Evolutionary conservation across 2,329 filamentous ascomycete genomes (phyloP), one percentile per base, ranked within the genome.

Genomic region (Penicillium sp.): DNA sequence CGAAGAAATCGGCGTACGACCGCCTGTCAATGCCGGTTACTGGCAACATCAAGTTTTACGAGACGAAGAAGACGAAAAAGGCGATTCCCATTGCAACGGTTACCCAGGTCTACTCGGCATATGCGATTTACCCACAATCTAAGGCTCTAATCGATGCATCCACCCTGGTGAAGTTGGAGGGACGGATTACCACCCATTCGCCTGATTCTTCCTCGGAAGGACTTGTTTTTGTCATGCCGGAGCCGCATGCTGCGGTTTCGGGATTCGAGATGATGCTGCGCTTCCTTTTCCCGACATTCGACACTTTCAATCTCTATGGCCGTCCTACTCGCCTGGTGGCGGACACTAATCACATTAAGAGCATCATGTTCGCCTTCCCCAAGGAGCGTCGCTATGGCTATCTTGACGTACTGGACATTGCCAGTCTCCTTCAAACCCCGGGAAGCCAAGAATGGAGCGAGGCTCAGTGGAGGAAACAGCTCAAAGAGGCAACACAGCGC

Each of bases 331-430:
- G 88, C 53, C 76, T 98, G 39, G 83, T 95, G 31, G 88, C 93
- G 3, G 95, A 95, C 64, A 84, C 87, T 0, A 79, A 90, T 39
- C 90, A 97, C 68, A 77, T 87, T 4, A 82, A 88, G 40, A 95
- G 93, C 49, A 77, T 98, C 57, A 98, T 98, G 93, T 98, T 97
- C 68, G 93, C 90, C 6, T 94, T 98, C 84, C 91, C 93, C 0
- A 88, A 87, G 60, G 83, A 93, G 59, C 82, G 84, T 46, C 80
- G 87, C 56, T 95, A 95, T 62, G 90, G 91, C 0, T 97, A 97
- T 62, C 72, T 98, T 24, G 93, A 97, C 62, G 82, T 89, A 32
- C 71, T 90, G 49, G 93, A 98, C 64, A 87, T 97, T 15, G 83
- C 84, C 4, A 78, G 79, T 46, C 73, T 97, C 37, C 89, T 98